A percentile compares a stretch with the other conserved stretches of the same genome.
phyloP scores from a whole-genome alignment of 768 basidiomycete genomes.

The Baorangia bicolor region DNA sequence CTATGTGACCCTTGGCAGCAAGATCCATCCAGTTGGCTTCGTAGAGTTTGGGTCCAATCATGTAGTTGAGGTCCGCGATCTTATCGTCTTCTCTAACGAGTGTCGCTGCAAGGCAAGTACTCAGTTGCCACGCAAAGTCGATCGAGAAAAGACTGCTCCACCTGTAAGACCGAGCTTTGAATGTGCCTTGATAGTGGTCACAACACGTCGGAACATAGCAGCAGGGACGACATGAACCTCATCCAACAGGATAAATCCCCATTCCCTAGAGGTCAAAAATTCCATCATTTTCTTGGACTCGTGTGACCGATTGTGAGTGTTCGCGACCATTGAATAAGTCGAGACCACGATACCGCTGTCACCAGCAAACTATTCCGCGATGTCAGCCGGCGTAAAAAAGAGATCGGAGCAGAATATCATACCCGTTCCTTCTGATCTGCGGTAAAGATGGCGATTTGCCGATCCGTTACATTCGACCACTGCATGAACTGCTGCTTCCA shows the following conservation, averaged over 20 bases:
- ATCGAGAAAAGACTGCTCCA: conserved; percentile 33
- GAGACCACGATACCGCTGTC: conserved; percentile 98
- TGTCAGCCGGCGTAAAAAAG: conserved; percentile 2
- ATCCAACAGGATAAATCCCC: conserved; percentile 97
- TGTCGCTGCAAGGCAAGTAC: conserved; percentile 58
- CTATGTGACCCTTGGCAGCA: conserved; percentile 98
- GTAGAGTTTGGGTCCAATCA: conserved; percentile 99
- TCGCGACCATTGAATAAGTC: conserved; percentile 99
- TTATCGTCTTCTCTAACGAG: conserved; percentile 99
- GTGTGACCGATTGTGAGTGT: conserved; percentile 97
- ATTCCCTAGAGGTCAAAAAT: conserved; percentile 95
- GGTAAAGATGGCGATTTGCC: conserved; percentile 96
- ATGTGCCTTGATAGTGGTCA: conserved; percentile 98
- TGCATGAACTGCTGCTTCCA: conserved; percentile 99
- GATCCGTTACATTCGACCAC: conserved; percentile 97
- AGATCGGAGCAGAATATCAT: conserved; percentile 5
- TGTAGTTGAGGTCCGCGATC: conserved; percentile 96
- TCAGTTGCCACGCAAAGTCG: conserved; percentile 2
- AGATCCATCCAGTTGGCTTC: conserved; percentile 99
- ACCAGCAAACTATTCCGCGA: conserved; percentile 73
- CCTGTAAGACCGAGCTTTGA: conserved; percentile 97
- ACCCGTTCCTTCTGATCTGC: conserved; percentile 98
- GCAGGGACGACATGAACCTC: conserved; percentile 99
- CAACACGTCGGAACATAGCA: conserved; percentile 96
- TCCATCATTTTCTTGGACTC: conserved; percentile 99